Percentiles rank a stretch among this genome's conserved stretches.
These are phyloP conservation scores for Barnettozyma californica DNA, from an alignment of 805 yeast genomes.

Conservation along the genomic window DNA sequence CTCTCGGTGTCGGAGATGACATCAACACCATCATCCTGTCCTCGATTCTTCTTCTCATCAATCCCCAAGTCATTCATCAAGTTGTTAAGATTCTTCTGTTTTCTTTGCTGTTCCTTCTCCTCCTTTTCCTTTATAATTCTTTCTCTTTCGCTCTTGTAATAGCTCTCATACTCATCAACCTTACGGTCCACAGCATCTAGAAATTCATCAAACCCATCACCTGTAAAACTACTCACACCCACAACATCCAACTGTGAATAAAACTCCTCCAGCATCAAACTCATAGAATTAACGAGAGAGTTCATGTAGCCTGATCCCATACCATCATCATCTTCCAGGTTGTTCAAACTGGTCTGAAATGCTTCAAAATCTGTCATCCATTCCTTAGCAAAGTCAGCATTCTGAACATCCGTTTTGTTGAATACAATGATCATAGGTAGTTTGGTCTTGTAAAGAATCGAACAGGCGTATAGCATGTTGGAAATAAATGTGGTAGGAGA, in stretches of 20 bases:
- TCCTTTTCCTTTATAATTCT: conserved; percentile 70
- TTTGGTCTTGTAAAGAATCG: conserved; percentile 91
- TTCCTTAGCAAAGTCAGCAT: conserved; percentile 82
- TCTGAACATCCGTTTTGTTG: conserved; percentile 87
- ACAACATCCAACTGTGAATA: conserved; percentile 90
- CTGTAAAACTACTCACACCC: conserved; percentile 89
- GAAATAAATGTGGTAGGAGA: conserved; percentile 97
- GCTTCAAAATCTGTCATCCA: conserved; percentile 98
- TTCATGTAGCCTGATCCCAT: conserved; percentile 89
- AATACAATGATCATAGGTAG: conserved; percentile 95
- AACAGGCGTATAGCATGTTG: conserved; percentile 97
- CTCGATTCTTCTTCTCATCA: conserved; percentile 35
- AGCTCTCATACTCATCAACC: conserved; percentile 80
- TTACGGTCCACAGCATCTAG: conserved; percentile 78
- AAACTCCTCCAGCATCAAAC: conserved; percentile 92
- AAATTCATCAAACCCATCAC: conserved; percentile 91
- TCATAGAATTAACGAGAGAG: conserved; percentile 89
- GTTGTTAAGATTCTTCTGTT: conserved; percentile 62
- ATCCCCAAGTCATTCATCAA: conserved; percentile 87
- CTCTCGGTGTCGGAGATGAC: conserved; percentile 50
- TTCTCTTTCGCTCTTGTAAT: conserved; percentile 82
- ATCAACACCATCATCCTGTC: conserved; percentile 39
- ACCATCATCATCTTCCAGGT: conserved; percentile 60
- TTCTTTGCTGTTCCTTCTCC: conserved; percentile 64
- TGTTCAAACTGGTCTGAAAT: conserved; percentile 73